Base-by-base conservation (phyloP, 2,329 filamentous ascomycete species). In the Ilyonectria robusta region DNA sequence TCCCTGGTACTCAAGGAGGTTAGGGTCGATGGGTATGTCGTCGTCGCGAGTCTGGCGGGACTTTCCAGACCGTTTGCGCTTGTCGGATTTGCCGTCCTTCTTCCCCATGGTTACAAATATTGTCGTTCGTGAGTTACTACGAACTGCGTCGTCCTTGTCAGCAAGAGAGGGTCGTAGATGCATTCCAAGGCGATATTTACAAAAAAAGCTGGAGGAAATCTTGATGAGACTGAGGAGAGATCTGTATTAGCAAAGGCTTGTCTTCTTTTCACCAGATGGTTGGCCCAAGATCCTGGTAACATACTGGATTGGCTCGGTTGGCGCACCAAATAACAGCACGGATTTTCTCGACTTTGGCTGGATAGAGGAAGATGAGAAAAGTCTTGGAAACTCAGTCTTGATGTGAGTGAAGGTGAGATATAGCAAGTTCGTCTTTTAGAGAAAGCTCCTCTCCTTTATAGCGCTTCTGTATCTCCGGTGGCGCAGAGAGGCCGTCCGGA, bases 51-150 rank as follows among this genome's bases (percentile, higher is more conserved):
- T 26, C 37, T 55, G 70, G 2, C 48, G 59, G 44, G 67, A 62
- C 48, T 59, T 67, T 21, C 46, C 58, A 7, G 69, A 70, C 2
- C 51, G 59, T n/a, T 58, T 66, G 8, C 58, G 60, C 33, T 59
- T 70, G n/a, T 62, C 54, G 54, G 70, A 70, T 7, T 48, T 62
- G 26, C 65, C 54, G 11, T 53, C 66, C 57, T 65, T 72, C 62
- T 61, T 59, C 2, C 72, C 63, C 72, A 75, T 75, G 37, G 23
- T 19, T 47, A 21, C 23, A n/a, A 11, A 47, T 13, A 6, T 21
- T 51, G 17, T 7, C 8, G n/a, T 1, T 10, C 29, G 15, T 19
- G 50, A 21, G 40, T 42, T 42, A 8, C 15, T 19, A n/a, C 7
- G 44, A 15, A 13, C 44, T 46, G 11, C 6, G 7, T 23, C 13